Evolutionary conservation across 306 rosid species (phyloP), one percentile per base, ranked within the genome.

Genomic region (Cucurbita maxima): DNA sequence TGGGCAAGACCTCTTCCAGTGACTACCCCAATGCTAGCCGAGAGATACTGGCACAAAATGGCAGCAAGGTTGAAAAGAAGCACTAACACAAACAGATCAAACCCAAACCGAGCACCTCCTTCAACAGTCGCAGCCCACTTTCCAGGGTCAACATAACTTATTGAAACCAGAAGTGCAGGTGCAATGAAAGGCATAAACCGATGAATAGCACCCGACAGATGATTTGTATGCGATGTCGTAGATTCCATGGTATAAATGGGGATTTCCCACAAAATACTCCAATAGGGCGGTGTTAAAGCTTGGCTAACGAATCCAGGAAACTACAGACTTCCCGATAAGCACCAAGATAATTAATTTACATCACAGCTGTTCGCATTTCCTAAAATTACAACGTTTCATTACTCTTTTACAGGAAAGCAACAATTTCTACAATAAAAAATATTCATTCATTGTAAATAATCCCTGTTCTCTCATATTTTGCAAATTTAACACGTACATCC

Each of bases 91-190:
- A 80, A 79, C 76, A 89, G 82, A 79, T 93, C 97, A 79, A 81
- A 84, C 77, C 92, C 98, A 85, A 88, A 88, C 60, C 83, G 87
- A 6, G 98, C 88, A 83, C 98, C 97, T 61, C 92, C 94, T 80
- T 93, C 98, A 76, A 88, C 85, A 56, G 76, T 82, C 10, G 96
- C 97, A 1, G 84, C 88, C 98, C 96, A 93, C 88, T 93, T 93
- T 76, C 97, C 98, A 79, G 98, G 98, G 81, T 93, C 97, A 85
- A 90, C 80, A 86, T 93, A 93, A 82, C 90, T 94, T 73, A 86
- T 54, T 8, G 98, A 79, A 76, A 93, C 84, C 85, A 93, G 79
- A 84, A 93, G 93, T 69, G 77, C 76, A 8, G 97, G 96, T 61
- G 79, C 78, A 80, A 81, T 69, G 72, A 86, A 84, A 60, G 92